phyloP scores from a whole-genome alignment of 352 stramenopile genomes.

The Phytophthora fragariaefolia region DNA sequence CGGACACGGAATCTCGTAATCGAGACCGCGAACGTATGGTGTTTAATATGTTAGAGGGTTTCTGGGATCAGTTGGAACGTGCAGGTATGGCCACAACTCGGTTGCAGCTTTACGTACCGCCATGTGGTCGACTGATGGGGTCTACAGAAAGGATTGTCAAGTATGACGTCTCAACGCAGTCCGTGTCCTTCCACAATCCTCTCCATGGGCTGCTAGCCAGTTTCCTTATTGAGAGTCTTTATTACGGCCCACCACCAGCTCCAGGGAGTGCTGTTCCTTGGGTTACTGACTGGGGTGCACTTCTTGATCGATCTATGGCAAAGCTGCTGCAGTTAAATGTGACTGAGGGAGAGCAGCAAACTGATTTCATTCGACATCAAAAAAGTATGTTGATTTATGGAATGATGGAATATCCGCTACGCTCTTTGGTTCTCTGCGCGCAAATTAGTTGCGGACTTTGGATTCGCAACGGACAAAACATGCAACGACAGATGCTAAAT shows the following conservation, averaged over 20 bases:
- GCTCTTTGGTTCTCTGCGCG: conserved; percentile 74
- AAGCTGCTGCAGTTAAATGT: conserved; percentile 35
- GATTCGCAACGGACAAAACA: conserved; percentile 87
- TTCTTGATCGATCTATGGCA: conserved; percentile 59
- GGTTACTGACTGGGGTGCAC: conserved; percentile 56
- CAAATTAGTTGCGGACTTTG: conserved; percentile 83
- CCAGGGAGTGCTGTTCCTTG: conserved; percentile 35
- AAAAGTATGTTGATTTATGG: conserved; percentile 72
- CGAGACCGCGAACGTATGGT: conserved; percentile 65
- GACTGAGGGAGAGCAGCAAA: conserved; percentile 29
- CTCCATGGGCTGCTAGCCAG: conserved; percentile 85
- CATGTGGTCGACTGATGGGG: conserved; percentile 69
- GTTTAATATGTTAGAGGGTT: conserved; percentile 72
- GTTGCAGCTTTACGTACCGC: conserved; percentile 62
- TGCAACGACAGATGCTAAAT: conserved; percentile 83
- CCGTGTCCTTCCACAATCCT: conserved; percentile 92
- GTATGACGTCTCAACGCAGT: conserved; percentile 73
- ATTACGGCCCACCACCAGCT: conserved; percentile 50
- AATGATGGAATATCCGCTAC: conserved; percentile 82
- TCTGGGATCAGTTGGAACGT: conserved; percentile 76
- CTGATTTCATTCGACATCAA: conserved; percentile 43
- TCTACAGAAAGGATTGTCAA: conserved; percentile 69
- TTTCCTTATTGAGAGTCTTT: conserved; percentile 82
- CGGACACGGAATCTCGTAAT: conserved; percentile 32
- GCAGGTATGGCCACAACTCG: conserved; percentile 47